These are phyloP conservation scores for Chytriomyces sp. DNA, from an alignment of 192 early-diverging fungal species.

Conservation along the genomic window DNA sequence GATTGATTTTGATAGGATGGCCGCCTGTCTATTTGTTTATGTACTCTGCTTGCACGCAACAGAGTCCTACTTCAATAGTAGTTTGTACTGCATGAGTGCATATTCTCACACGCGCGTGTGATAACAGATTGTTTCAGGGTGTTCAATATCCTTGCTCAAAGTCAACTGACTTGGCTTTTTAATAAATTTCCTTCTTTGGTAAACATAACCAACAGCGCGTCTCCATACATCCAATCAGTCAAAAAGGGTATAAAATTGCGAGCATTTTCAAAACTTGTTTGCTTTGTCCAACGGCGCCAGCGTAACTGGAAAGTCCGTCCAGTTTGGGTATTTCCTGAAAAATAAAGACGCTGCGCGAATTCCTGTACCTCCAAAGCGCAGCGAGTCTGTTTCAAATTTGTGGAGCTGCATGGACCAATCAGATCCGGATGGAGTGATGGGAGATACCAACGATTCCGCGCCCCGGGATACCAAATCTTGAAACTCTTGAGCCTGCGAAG, in stretches of 20 bases:
- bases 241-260: neutral
- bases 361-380: neutral
- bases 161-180: no score
- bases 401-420: neutral
- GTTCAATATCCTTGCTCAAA: no score
- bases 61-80: no score
- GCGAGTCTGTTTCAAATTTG: neutral
- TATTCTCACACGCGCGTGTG: no score
- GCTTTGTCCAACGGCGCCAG: neutral
- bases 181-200: no score
- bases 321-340: constrained; percentile 1
- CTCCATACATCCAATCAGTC: no score
- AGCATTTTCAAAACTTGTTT: neutral
- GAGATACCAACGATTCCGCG: neutral
- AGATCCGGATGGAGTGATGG: neutral
- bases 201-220: no score
- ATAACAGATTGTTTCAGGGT: no score
- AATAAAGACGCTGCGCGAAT: neutral
- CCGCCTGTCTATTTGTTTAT: no score
- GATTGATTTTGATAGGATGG: no score
- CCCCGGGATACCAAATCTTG: neutral
- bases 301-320: constrained; percentile 8
- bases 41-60: no score
- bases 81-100: no score
- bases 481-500: neutral